phyloP scores from a whole-genome alignment of 2,329 filamentous ascomycete species.

The Fusarium austroafricanum region DNA sequence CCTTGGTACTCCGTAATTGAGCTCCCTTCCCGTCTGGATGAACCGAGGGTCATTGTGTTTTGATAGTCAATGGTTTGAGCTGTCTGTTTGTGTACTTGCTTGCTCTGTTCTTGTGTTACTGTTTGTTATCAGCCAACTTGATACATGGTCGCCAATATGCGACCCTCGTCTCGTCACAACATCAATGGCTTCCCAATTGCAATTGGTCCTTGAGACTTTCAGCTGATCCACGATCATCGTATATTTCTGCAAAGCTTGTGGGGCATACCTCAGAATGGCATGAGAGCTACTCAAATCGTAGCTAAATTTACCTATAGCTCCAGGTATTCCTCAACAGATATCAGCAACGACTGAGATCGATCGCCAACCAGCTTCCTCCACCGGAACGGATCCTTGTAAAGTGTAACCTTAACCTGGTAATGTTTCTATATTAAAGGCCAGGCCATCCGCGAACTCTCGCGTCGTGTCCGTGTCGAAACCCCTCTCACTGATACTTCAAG shows the following conservation, averaged over 20 bases:
- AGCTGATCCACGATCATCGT: conserved; percentile 27
- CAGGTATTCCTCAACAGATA: too few species aligned
- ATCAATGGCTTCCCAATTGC: background rate
- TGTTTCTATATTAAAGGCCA: conserved; percentile 43
- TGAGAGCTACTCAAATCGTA: too few species aligned
- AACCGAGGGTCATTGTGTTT: background rate
- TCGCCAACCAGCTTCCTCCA: conserved; percentile 21
- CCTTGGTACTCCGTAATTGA: background rate
- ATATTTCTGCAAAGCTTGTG: too few species aligned
- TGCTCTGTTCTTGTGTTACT: background rate
- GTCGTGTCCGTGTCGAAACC: conserved; percentile 41
- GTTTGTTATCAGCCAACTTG: background rate
- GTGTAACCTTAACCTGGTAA: conserved; percentile 5
- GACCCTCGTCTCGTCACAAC: conserved; percentile 35
- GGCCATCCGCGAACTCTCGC: conserved; percentile 42
- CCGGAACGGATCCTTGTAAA: conserved; percentile 10
- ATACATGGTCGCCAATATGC: conserved; percentile 35
- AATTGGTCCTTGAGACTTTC: conserved; percentile 22
- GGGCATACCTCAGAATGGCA: too few species aligned
- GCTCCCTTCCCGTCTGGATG: background rate
- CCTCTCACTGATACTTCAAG: conserved; percentile 21
- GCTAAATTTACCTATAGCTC: too few species aligned
- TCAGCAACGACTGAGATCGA: background rate
- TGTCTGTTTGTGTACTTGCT: background rate
- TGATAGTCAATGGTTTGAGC: too few species aligned